Evolutionary conservation across 805 yeast genomes (phyloP).

Genomic region (Diddensiella caesifluorescens): DNA sequence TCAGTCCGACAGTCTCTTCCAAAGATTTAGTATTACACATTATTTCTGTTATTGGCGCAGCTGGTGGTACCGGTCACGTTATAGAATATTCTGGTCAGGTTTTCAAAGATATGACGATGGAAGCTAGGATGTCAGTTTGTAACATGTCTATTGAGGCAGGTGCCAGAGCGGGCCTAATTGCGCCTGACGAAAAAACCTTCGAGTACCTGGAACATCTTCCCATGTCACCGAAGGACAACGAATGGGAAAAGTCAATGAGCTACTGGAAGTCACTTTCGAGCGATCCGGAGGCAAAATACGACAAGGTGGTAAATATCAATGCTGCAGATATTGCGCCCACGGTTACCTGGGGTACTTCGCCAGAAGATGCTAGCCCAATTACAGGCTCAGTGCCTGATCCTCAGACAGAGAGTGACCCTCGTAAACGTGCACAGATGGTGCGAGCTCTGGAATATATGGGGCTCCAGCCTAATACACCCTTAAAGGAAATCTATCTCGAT

Average conservation of each 20-base stretch:
- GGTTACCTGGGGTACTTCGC: constrained; percentile 98
- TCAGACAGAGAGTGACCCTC: constrained; percentile 51
- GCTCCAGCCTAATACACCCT: constrained; percentile 70
- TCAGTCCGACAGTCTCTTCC: constrained; percentile 84
- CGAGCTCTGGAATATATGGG: constrained; percentile 92
- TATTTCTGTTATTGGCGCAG: constrained; percentile 94
- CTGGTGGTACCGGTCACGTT: constrained; percentile 97
- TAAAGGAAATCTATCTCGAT: constrained; percentile 67
- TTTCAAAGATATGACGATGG: constrained; percentile 83
- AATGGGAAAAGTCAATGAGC: constrained; percentile 87
- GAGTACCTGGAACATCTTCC: constrained; percentile 89
- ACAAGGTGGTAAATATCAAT: constrained; percentile 69
- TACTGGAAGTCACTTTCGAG: constrained; percentile 87
- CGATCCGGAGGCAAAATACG: constrained; percentile 87
- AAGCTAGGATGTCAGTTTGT: constrained; percentile 98
- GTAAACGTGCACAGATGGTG: constrained; percentile 74
- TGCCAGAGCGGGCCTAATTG: constrained; percentile 98
- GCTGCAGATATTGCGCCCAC: constrained; percentile 89
- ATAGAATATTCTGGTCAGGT: constrained; percentile 96
- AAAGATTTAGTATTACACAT: constrained; percentile 91
- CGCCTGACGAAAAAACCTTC: constrained; percentile 85
- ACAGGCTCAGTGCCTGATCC: constrained; percentile 91
- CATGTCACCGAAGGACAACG: constrained; percentile 84
- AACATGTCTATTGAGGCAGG: constrained; percentile 99
- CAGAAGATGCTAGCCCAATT: constrained; percentile 95